Conservation (phyloP, 352 stramenopile genomes). For the Pythium dissimile region DNA sequence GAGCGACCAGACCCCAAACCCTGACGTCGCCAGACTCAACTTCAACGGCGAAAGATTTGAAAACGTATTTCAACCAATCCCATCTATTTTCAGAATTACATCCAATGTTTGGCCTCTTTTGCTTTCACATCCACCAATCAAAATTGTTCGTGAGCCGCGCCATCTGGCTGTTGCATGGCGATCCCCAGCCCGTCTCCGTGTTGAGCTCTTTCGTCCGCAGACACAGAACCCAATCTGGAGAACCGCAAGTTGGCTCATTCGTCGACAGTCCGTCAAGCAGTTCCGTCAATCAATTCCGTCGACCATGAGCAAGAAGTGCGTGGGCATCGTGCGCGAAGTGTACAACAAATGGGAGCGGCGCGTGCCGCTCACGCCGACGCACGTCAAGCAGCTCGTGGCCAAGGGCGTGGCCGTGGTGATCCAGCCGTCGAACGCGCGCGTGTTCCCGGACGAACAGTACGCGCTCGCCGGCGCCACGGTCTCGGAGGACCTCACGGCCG, state of each 20-base stretch:
- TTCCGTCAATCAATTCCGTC: no score
- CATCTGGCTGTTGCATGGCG: neutral
- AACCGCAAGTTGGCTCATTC: neutral
- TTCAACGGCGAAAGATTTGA: constrained; percentile 7
- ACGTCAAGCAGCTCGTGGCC: constrained; percentile 84
- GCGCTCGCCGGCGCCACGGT: constrained; percentile 83
- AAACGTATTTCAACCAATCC: constrained; percentile 14
- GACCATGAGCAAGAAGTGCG: constrained; percentile 38
- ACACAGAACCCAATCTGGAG: no score
- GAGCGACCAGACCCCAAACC: neutral
- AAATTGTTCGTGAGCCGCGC: neutral
- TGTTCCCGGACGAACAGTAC: constrained; percentile 95
- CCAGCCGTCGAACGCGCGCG: constrained; percentile 88
- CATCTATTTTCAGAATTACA: no score
- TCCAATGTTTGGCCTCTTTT: no score
- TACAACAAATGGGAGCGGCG: constrained; percentile 97
- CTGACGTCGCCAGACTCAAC: constrained; percentile 9
- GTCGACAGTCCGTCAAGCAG: no score
- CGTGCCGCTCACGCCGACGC: constrained; percentile 85
- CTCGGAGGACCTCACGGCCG: constrained; percentile 83
- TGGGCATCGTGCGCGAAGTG: constrained; percentile 92
- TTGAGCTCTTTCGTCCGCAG: neutral
- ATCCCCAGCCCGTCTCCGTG: constrained; percentile 7
- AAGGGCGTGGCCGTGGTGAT: constrained; percentile 89
- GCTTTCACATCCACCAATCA: neutral